phyloP scores from a whole-genome alignment of 257 asterid species.

The Coffea eugenioides region DNA sequence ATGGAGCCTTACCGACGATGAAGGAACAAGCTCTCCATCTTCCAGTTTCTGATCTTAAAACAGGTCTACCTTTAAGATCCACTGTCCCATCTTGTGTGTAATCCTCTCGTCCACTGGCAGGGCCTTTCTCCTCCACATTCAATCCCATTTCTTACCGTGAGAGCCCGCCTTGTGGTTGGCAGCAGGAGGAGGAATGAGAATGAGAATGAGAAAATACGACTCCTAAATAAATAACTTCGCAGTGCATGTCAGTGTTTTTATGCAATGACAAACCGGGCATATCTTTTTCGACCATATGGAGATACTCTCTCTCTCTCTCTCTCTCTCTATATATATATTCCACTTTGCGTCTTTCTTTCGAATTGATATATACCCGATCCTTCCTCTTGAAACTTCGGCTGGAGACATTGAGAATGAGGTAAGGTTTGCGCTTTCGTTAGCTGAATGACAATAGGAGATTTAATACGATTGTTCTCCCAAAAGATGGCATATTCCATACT shows the following conservation, averaged over 20 bases:
- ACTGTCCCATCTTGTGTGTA: conserved; percentile 68
- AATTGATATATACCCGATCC: not conserved
- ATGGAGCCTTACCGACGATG: conserved; percentile 48
- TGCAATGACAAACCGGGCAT: not conserved
- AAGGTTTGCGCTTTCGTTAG: not conserved
- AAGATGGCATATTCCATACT: not conserved
- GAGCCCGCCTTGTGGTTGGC: not conserved
- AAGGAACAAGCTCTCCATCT: conserved; percentile 75
- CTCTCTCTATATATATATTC: too few relatives aligned
- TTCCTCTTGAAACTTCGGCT: not conserved
- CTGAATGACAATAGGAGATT: not conserved
- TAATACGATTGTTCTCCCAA: not conserved
- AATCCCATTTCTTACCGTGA: not conserved
- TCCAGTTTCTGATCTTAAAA: conserved; percentile 60
- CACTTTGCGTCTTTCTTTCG: not conserved
- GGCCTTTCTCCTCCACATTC: conserved; percentile 41
- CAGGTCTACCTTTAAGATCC: conserved; percentile 62
- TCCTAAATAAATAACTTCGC: not conserved
- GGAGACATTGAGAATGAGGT: not conserved
- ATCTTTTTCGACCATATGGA: not conserved
- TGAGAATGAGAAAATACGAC: not conserved
- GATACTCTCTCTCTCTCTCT: not conserved
- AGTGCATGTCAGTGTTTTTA: not conserved
- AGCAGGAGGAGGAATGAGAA: not conserved
- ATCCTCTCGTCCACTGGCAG: conserved; percentile 31